Percentiles rank a stretch among this genome's conserved stretches.
Conservation (phyloP, 2,329 filamentous ascomycete species). For the Colletotrichum zoysiae region DNA sequence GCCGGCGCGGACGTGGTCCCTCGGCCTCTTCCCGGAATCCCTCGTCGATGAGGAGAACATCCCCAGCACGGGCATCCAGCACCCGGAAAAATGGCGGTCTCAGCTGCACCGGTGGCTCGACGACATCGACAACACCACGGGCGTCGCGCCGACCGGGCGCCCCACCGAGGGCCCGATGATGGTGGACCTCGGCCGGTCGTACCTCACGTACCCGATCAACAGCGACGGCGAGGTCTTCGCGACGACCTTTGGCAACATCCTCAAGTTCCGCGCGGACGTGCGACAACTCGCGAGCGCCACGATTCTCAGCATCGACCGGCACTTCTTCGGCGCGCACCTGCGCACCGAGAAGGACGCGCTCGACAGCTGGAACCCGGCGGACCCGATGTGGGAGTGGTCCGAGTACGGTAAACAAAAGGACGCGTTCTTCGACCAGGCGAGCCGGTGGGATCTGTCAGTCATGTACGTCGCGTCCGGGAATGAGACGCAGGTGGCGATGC, state of each 20-base stretch:
- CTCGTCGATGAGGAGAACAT: constrained; percentile 47
- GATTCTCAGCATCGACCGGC: too few species aligned
- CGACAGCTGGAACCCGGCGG: constrained; percentile 46
- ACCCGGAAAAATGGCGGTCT: constrained; percentile 43
- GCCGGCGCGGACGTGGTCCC: constrained; percentile 38
- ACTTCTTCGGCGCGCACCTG: constrained; percentile 48
- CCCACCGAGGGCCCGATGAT: constrained; percentile 44
- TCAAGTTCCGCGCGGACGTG: constrained; percentile 49
- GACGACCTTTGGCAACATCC: constrained; percentile 49
- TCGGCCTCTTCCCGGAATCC: constrained; percentile 47
- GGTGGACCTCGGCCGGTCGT: constrained; percentile 50
- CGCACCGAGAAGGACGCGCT: constrained; percentile 49
- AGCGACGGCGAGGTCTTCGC: constrained; percentile 51
- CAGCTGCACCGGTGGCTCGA: constrained; percentile 42
- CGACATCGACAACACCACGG: constrained; percentile 26
- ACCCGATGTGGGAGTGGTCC: constrained; percentile 25
- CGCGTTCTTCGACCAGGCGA: too few species aligned
- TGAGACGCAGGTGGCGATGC: too few species aligned
- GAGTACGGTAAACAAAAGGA: constrained; percentile 46
- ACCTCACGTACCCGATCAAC: constrained; percentile 53
- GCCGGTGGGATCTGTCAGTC: constrained; percentile 39
- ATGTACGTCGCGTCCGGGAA: constrained; percentile 48
- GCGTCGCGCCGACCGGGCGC: constrained; percentile 34
- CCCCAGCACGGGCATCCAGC: constrained; percentile 44
- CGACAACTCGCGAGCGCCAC: constrained; percentile 45